Evolutionary conservation across 352 stramenopile genomes (phyloP).

Genomic region (Pythium chondricola): DNA sequence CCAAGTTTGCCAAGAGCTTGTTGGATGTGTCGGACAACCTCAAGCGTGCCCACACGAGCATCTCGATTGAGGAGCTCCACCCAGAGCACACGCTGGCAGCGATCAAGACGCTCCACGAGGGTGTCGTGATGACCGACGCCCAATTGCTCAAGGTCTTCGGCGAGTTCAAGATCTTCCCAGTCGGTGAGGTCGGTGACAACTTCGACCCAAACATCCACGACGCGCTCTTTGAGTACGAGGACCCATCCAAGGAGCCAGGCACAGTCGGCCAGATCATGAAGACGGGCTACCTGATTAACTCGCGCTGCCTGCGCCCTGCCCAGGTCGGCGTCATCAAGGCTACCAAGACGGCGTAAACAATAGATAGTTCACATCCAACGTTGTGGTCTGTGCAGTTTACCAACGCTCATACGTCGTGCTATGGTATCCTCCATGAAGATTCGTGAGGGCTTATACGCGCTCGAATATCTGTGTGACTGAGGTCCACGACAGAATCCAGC

Average conservation of each 20-base stretch:
- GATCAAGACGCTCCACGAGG: slow-evolving; percentile 73
- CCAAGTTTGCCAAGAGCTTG: slow-evolving; percentile 95
- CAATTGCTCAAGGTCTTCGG: slow-evolving; percentile 96
- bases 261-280: slow-evolving; percentile 97
- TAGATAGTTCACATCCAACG: too few relatives aligned
- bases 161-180: slow-evolving; percentile 88
- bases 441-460: too few relatives aligned
- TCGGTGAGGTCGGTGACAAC: slow-evolving; percentile 91
- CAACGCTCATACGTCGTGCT: too few relatives aligned
- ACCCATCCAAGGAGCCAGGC: slow-evolving; percentile 82
- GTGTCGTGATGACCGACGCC: slow-evolving; percentile 94
- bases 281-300: slow-evolving; percentile 94
- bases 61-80: slow-evolving; percentile 67
- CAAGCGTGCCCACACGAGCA: slow-evolving; percentile 89
- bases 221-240: slow-evolving; percentile 96
- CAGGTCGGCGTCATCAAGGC: slow-evolving; percentile 92
- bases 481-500: too few relatives aligned
- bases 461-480: too few relatives aligned
- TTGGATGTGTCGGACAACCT: slow-evolving; percentile 98
- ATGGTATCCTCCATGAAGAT: too few relatives aligned
- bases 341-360: slow-evolving; percentile 15
- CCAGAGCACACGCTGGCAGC: slow-evolving; percentile 56
- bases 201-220: slow-evolving; percentile 99
- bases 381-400: too few relatives aligned
- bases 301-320: slow-evolving; percentile 92